Evolutionary conservation across 164 flowering plant genomes (phyloP), one percentile per base, ranked within the genome.

Genomic region (Aristolochia californica): DNA sequence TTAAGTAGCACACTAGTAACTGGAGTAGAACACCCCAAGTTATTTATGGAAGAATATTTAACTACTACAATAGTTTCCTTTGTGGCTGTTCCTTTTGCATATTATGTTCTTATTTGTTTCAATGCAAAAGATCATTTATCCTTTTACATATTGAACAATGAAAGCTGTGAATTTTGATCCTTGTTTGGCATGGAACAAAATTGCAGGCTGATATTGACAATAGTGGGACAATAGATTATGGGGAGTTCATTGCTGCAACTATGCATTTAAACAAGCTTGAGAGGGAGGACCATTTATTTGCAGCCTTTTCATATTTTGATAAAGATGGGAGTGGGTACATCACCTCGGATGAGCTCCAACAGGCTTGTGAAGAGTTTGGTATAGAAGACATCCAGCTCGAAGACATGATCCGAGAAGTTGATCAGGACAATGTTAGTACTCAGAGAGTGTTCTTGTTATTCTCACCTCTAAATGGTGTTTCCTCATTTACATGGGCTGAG

Each of bases 311-410:
- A 2, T 67, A 67, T 40, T 66, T 66, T 43, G 69, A 66, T 61
- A 66, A 66, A 56, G 69, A 61, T 56, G 65, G 69, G 21, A 66
- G 69, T 61, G 69, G 69, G 45, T 66, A 56, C 27, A 66, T 66
- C 49, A 61, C 69, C 21, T 30, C 45, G 26, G 65, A 66, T 56
- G 65, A 66, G 56, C 69, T 66, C 38, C 69, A 61, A 50, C 69
- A 66, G 52, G 70, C 65, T 9, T 67, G 70, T 24, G 66, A 67
- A 40, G 70, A 67, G 55, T 67, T 67, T 52, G 66, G 66, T 26
- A 62, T 67, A 26, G 62, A 52, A 40, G 62, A 67, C 26, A 47
- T 30, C 40, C 48, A 53, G 21, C 58, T 67, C 17, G 66, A 67
- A 48, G 70, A 62, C n/a, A 44, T 67, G 66, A 67, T 67, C 61